phyloP scores from a whole-genome alignment of 2,329 filamentous ascomycete genomes.

The Colletotrichum brevisporum region DNA sequence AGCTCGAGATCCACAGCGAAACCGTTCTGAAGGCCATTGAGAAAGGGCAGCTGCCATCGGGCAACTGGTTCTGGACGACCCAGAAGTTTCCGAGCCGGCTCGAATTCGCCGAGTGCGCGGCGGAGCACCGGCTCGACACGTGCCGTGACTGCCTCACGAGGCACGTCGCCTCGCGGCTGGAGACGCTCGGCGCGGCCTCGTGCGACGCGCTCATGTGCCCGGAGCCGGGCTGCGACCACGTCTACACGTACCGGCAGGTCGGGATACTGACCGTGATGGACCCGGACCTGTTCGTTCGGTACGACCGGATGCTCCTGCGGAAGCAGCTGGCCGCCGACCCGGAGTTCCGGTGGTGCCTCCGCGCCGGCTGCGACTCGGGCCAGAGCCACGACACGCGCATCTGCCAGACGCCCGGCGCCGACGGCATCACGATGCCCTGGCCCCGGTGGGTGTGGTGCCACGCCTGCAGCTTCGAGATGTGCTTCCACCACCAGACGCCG shows the following conservation, averaged over 20 bases:
- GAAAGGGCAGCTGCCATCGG: slow-evolving; percentile 3
- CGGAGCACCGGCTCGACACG: slow-evolving; percentile 33
- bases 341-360: slow-evolving; percentile 46
- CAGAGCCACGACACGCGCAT: slow-evolving; percentile 42
- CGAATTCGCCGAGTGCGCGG: slow-evolving; percentile 33
- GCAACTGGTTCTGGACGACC: slow-evolving; percentile 26
- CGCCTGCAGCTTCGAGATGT: slow-evolving; percentile 46
- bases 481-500: slow-evolving; percentile 44
- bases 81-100: slow-evolving; percentile 33
- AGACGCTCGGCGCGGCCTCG: slow-evolving; percentile 27
- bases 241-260: slow-evolving; percentile 41
- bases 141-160: slow-evolving; percentile 41
- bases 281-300: slow-evolving; percentile 29
- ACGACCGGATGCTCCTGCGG: slow-evolving; percentile 38
- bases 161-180: slow-evolving; percentile 36
- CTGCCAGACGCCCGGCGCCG: not conserved
- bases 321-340: slow-evolving; percentile 25
- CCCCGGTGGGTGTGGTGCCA: slow-evolving; percentile 41
- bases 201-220: slow-evolving; percentile 38
- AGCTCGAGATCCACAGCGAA: slow-evolving; percentile 21
- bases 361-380: slow-evolving; percentile 43
- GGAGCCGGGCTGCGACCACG: slow-evolving; percentile 29
- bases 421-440: too few species aligned
- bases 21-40: slow-evolving; percentile 6
- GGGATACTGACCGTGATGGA: slow-evolving; percentile 5